Evolutionary conservation across 441 rosid species (phyloP).

Genomic region (Aleurites moluccanus): DNA sequence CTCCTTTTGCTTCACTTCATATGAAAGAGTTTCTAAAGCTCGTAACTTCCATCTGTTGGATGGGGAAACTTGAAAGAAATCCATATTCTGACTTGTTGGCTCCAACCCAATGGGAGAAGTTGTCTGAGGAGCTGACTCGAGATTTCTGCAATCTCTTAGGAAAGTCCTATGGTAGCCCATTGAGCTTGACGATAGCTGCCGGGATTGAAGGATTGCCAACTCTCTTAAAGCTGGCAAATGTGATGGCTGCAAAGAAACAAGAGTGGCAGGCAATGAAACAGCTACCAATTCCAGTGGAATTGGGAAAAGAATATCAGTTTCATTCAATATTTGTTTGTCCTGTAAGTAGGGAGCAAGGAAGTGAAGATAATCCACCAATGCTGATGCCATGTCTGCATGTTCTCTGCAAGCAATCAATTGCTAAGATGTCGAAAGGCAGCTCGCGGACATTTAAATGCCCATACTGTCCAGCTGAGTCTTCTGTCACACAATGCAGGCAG

Average conservation of each 20-base stretch:
- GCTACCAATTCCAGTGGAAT: conserved; percentile 52
- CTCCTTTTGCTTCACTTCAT: conserved; percentile 36
- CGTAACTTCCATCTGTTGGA: conserved; percentile 46
- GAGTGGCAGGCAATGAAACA: conserved; percentile 62
- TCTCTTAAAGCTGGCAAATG: conserved; percentile 56
- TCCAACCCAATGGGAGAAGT: conserved; percentile 44
- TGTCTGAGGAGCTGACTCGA: conserved; percentile 42
- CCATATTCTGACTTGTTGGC: conserved; percentile 46
- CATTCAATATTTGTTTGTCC: conserved; percentile 70
- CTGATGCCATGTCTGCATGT: conserved; percentile 60
- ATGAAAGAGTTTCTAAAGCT: conserved; percentile 39
- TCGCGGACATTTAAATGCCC: conserved; percentile 53
- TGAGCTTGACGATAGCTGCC: conserved; percentile 45
- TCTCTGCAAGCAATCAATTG: conserved; percentile 56
- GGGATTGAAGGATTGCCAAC: conserved; percentile 57
- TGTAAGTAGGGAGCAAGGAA: conserved; percentile 53
- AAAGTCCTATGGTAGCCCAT: conserved; percentile 44
- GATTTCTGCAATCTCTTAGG: conserved; percentile 50
- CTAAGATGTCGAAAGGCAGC: conserved; percentile 46
- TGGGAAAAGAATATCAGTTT: conserved; percentile 55
- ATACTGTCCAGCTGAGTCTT: conserved; percentile 47
- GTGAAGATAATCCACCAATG: conserved; percentile 68
- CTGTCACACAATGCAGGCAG: conserved; percentile 44
- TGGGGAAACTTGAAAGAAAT: conserved; percentile 42
- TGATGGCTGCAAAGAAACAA: conserved; percentile 57